Base-by-base conservation (phyloP, 305 asterid genomes). In the Petunia hybrid region DNA sequence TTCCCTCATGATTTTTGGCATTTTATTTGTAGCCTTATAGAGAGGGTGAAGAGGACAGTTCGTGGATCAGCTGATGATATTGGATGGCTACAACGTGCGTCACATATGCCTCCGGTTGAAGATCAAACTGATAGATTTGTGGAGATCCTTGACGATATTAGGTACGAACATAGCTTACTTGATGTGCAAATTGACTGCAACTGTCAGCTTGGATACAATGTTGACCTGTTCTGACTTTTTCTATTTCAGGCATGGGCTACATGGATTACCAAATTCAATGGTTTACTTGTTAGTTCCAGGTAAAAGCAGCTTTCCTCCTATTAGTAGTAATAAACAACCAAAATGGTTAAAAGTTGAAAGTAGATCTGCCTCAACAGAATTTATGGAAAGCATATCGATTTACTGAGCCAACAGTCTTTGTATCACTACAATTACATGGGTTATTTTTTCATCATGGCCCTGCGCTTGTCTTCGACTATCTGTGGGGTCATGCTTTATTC, bases 11-110 rank as follows among this genome's bases (percentile, higher is more conserved):
- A 55, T 13, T 14, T 74, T 36, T 74, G 63, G 63, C 48, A 6
- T 62, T 61, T 66, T 83, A 42, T 62, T 71, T 73, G 62, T 84
- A 97, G 98, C 76, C 95, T 97, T 85, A 82, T 97, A 79, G 97
- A 92, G 76, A 91, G 90, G 84, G 98, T 97, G 66, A 92, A 89
- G 86, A 91, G 83, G 89, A 97, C 98, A 14, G 94, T 96, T 80
- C 97, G 86, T n/a, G 99, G 99, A 80, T 94, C 99, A 43, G 98
- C 98, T 70, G 95, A 91, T 86, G 99, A 94, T 91, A 97, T 94
- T 59, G 98, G 98, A 70, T 97, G 98, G 99, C 81, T 97, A 80
- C 96, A 89, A 76, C 90, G 83, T 77, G 95, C 85, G 85, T 64
- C 90, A 6, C 89, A 92, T 80, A 89, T 93, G 95, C 99, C 97